Base-by-base conservation (phyloP, 139 green algal genomes). In the Chlamydomonas incerta region DNA sequence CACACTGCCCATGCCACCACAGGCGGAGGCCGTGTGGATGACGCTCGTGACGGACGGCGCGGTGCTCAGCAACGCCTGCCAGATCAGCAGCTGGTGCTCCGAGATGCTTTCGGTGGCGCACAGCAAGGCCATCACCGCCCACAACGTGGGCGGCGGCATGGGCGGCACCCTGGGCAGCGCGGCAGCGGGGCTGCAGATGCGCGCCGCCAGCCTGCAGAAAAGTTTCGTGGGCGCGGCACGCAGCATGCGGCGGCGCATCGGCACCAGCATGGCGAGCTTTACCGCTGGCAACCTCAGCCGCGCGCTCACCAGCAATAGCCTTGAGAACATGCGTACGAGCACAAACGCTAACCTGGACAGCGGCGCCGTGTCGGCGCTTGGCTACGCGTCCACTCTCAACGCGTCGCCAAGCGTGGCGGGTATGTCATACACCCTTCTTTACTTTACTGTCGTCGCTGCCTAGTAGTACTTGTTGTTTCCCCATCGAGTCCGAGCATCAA, bases 111-210 rank as follows among this genome's bases (percentile, higher is more conserved):
- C 31, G 0, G 58, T 83, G 66, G 79, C 85, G 72, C 55, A 91
- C 79, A 18, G 62, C 88, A 69, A 91, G 79, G 80, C 80, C 65
- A 85, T 75, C 80, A 77, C 66, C 47, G 66, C 66, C 4, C 66
- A 77, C 21, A 41, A 66, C n/a, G 26, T 50, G 46, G 60, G 35
- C 58, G 35, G 52, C 31, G 33, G 46, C 35, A 1, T 57, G 23
- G 14, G 28, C 35, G 24, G 29, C 29, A 60, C n/a, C 31, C n/a
- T 80, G 50, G 73, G 72, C 72, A 34, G 18, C 33, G 31, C 20
- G 31, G 31, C 69, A 33, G n/a, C 35, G 18, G 41, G 41, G 26
- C 71, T 58, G 71, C 41, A 46, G 21, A 5, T 37, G 41, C 65
- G 65, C 46, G 65, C 47, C 9, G 6, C n/a, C 28, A 82, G 58